phyloP scores from a whole-genome alignment of 2,329 filamentous ascomycete species.

The Aspergillus sergii region DNA sequence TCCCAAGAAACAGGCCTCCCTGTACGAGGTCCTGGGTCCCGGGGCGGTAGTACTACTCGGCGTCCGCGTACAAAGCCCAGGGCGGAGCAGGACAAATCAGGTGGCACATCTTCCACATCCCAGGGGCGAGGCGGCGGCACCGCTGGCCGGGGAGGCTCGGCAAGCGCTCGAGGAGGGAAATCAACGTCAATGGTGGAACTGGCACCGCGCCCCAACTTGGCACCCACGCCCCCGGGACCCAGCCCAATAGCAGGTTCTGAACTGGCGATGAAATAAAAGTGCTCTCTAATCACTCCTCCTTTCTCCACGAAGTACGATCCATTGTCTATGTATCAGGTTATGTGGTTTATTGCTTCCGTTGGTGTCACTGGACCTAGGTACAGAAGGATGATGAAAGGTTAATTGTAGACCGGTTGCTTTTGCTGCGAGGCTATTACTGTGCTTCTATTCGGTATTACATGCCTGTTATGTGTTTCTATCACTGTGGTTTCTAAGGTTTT shows the following conservation, averaged over 20 bases:
- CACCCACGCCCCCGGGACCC: constrained; percentile 23
- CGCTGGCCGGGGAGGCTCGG: constrained; percentile 30
- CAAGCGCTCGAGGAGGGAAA: constrained; percentile 32
- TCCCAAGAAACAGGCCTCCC: constrained; percentile 86
- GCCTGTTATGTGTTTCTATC: constrained; percentile 6
- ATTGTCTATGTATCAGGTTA: neutral
- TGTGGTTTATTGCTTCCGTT: neutral
- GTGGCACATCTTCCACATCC: constrained; percentile 44
- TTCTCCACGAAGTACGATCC: neutral
- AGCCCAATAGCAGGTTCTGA: constrained; percentile 30
- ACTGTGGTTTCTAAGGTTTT: neutral
- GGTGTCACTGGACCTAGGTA: constrained; percentile 7
- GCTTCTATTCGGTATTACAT: constrained; percentile 3
- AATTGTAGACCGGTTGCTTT: constrained; percentile 11
- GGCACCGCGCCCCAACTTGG: constrained; percentile 30
- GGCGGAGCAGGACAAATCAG: constrained; percentile 78
- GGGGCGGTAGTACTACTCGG: constrained; percentile 72
- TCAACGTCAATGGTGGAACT: constrained; percentile 32
- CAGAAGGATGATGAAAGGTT: constrained; percentile 2
- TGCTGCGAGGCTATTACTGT: constrained; percentile 3
- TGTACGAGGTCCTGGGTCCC: constrained; percentile 69
- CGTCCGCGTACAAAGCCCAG: constrained; percentile 86
- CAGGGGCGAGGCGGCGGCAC: constrained; percentile 32
- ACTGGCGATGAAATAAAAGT: constrained; percentile 30
- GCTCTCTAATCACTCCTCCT: neutral